Evolutionary conservation across 441 rosid species (phyloP).

Genomic region (Corymbia calophylla): DNA sequence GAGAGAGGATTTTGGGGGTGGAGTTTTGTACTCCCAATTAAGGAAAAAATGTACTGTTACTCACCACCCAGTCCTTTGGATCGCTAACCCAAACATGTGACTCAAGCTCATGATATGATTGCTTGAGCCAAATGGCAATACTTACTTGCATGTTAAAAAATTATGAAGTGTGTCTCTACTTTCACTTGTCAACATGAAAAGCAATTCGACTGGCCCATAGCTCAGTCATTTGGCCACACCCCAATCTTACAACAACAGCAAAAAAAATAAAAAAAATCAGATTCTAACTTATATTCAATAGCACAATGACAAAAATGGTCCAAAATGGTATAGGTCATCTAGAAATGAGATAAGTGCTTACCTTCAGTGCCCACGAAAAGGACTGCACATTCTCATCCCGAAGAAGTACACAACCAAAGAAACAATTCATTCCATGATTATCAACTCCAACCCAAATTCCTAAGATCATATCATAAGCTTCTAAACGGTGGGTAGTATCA

Average conservation of each 20-base stretch:
- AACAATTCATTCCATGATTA: conserved; percentile 48
- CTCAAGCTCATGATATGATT: neutral
- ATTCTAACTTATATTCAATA: neutral
- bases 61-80: neutral
- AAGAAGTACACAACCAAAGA: conserved; percentile 45
- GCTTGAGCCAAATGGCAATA: neutral
- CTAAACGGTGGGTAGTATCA: conserved; percentile 54
- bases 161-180: neutral
- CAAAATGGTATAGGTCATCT: neutral
- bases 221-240: neutral
- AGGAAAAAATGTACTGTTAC: neutral
- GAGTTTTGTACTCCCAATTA: neutral
- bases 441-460: conserved; percentile 62
- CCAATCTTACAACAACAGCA: neutral
- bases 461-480: conserved; percentile 46
- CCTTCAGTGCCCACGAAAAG: conserved; percentile 66
- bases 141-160: neutral
- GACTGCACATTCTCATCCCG: conserved; percentile 52
- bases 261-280: neutral
- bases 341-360: conserved; percentile 1
- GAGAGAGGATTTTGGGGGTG: neutral
- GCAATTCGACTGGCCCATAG: neutral
- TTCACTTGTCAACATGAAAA: neutral
- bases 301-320: neutral
- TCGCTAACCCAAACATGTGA: neutral